Evolutionary conservation across 2,329 filamentous ascomycete species (phyloP), one percentile per base, ranked within the genome.

Genomic region (Diaporthe sp.): DNA sequence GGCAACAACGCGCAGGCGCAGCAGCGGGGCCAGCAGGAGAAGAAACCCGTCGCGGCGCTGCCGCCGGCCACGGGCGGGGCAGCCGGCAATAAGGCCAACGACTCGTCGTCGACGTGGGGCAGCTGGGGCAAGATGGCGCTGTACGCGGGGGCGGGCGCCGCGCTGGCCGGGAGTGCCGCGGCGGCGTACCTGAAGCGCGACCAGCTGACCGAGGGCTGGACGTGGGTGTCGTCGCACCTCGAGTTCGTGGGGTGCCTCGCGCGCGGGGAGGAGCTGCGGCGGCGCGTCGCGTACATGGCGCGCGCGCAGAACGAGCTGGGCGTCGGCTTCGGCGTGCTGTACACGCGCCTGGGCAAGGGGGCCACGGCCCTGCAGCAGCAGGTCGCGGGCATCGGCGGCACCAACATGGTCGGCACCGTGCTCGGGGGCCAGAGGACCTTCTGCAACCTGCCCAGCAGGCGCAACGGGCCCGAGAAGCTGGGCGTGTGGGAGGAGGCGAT

Each of bases 231-330:
- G 22, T 97, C 94, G 49, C 97, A 99, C 84, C 91, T 99, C 37
- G 94, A 97, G 83, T 99, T 98, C 80, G 94, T 98, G 1, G 95
- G 95, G 2, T 97, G 95, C 80, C 89, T 99, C 10, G 94, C 94
- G 65, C 92, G 94, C n/a, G 92, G 92, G 6, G 94, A 96, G 79
- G 95, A 98, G 81, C 87, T 98, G 78, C 92, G 92, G 79, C 90
- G 92, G 81, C 91, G 97, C 44, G 88, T 98, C 13, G 86, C 88
- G n/a, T 89, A 87, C 76, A 88, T 98, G 82, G 88, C 90, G n/a
- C 87, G 88, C 75, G 86, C 96, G 28, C 88, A 92, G 46, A 83
- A 87, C 61, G 91, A 94, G 75, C 89, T 94, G 19, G 88, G 88
- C 17, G 89, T 98, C 19, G 94, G 94, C 3, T 98, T 96, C 81